A percentile compares a stretch with the other conserved stretches of the same genome.
Conservation (phyloP, 179 eudicot species). For the Camellia oleifera region DNA sequence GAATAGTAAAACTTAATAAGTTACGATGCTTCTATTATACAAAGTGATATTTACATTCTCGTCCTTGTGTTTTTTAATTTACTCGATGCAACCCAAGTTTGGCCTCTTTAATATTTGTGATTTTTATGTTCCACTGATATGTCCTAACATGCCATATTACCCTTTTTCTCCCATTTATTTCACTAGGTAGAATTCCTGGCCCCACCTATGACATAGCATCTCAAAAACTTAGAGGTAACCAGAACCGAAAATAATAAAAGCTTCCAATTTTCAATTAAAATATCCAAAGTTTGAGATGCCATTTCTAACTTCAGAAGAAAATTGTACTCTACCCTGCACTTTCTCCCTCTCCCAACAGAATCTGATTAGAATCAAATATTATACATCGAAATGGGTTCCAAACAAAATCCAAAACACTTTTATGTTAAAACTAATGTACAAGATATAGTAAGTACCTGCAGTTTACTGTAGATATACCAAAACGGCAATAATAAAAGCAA, state of each 20-base stretch:
- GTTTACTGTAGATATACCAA: constrained; percentile 82
- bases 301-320: neutral
- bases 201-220: neutral
- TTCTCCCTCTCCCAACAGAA: neutral
- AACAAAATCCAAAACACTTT: neutral
- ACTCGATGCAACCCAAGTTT: neutral
- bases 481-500: constrained; percentile 78
- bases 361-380: neutral
- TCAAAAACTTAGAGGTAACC: neutral
- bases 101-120: neutral
- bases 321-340: neutral
- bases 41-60: neutral
- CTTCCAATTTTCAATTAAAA: neutral
- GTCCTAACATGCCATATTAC: neutral
- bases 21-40: neutral
- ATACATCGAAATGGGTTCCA: neutral
- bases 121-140: neutral
- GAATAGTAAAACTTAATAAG: neutral
- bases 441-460: constrained; percentile 52
- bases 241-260: neutral
- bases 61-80: neutral
- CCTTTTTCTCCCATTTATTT: neutral
- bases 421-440: neutral
- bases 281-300: neutral
- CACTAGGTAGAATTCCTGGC: neutral